phyloP scores from a whole-genome alignment of 805 yeast genomes.

The Metschnikowia colocasiae region DNA sequence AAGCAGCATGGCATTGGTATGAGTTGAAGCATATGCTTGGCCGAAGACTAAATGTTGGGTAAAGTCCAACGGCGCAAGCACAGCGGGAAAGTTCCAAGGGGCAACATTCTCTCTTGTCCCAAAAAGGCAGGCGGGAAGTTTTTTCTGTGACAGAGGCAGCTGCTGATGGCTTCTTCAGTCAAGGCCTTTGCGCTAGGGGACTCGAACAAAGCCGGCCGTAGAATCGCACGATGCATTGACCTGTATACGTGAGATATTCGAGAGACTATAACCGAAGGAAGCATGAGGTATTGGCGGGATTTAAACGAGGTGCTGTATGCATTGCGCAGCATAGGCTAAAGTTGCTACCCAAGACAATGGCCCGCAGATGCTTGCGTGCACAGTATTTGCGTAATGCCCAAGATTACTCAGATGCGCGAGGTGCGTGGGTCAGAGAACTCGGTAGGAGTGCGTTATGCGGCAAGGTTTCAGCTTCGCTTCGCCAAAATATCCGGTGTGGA shows the following conservation, averaged over 20 bases:
- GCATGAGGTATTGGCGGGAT: background rate
- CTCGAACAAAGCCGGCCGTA: background rate
- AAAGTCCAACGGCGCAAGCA: background rate
- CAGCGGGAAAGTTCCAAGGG: background rate
- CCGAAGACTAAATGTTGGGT: background rate
- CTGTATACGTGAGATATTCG: conserved; percentile 4
- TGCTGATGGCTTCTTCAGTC: background rate
- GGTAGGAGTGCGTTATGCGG: background rate
- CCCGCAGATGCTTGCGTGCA: background rate
- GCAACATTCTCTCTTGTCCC: background rate
- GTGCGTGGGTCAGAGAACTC: background rate
- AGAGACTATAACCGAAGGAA: conserved; percentile 2
- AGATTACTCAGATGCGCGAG: background rate
- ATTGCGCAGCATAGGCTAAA: background rate
- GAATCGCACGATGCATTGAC: background rate
- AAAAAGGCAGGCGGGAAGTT: background rate
- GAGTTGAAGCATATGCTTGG: background rate
- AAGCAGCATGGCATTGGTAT: background rate
- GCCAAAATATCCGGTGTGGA: background rate
- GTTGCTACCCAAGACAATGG: background rate
- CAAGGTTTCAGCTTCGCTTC: background rate
- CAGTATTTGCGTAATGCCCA: background rate
- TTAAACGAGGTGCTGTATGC: background rate
- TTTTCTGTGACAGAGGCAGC: too few relatives aligned
- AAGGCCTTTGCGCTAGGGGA: background rate